These are phyloP conservation scores for Globisporangium iwayamae DNA, from an alignment of 352 stramenopile species.

Conservation along the genomic window DNA sequence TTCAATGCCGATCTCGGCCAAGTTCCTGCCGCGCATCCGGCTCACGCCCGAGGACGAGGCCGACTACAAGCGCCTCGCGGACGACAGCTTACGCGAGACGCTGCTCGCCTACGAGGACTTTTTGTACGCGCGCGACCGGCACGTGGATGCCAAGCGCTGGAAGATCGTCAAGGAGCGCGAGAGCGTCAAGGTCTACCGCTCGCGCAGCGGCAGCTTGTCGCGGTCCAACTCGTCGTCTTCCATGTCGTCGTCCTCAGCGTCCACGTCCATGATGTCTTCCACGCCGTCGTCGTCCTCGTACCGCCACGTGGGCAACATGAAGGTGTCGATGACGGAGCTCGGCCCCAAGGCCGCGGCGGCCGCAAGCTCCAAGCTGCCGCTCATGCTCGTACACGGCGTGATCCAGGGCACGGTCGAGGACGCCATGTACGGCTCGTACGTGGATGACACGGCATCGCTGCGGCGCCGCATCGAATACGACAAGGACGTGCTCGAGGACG, in stretches of 20 bases:
- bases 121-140: constrained; percentile 17
- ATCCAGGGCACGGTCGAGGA: constrained; percentile 48
- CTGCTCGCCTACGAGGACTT: constrained; percentile 40
- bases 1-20: constrained; percentile 1
- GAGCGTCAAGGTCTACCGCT: constrained; percentile 33
- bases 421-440: constrained; percentile 40
- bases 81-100: constrained; percentile 26
- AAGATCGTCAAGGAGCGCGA: constrained; percentile 32
- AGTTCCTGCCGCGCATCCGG: constrained; percentile 20
- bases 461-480: constrained; percentile 28
- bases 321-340: constrained; percentile 21
- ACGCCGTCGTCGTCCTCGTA: constrained; percentile 14
- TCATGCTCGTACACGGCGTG: constrained; percentile 27
- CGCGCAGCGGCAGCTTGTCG: constrained; percentile 4
- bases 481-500: constrained; percentile 53
- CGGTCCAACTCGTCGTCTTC: too few species aligned
- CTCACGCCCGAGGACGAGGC: constrained; percentile 29
- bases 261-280: neutral
- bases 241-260: neutral
- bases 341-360: constrained; percentile 40
- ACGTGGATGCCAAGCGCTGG: constrained; percentile 38
- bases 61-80: constrained; percentile 25
- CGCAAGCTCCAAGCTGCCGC: constrained; percentile 35
- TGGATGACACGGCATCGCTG: constrained; percentile 37
- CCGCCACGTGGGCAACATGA: neutral